phyloP scores from a whole-genome alignment of 177 flowering plant species.

The Vitis hybrid region DNA sequence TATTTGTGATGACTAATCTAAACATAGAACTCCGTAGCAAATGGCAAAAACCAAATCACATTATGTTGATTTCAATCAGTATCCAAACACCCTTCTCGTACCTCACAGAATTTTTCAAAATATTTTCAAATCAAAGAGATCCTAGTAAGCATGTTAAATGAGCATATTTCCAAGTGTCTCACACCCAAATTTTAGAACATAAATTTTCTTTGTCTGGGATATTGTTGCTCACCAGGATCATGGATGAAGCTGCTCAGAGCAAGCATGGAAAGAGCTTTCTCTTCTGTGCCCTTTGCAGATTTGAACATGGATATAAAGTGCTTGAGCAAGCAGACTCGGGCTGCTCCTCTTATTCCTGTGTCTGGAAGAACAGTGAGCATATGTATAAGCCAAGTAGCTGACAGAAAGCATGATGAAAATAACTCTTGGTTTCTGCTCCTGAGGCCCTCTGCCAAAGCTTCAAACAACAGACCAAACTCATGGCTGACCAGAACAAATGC shows the following conservation, averaged over 20 bases:
- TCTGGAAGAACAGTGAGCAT: conserved; percentile 74
- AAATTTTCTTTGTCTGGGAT: background rate
- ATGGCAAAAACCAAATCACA: background rate
- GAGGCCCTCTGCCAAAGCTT: conserved; percentile 76
- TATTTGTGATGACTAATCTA: background rate
- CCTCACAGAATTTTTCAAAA: background rate
- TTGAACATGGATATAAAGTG: conserved; percentile 56
- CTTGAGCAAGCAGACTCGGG: conserved; percentile 68
- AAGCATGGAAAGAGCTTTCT: conserved; percentile 67
- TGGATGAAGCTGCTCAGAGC: conserved; percentile 62
- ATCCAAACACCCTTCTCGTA: background rate
- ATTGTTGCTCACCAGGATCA: conserved; percentile 53
- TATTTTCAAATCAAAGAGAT: background rate
- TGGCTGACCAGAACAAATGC: conserved; percentile 71
- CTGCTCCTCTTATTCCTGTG: conserved; percentile 79
- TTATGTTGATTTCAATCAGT: background rate
- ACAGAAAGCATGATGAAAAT: conserved; percentile 56
- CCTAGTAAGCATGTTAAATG: background rate
- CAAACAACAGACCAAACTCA: conserved; percentile 83
- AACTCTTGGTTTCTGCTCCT: conserved; percentile 57
- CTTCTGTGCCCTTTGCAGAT: conserved; percentile 57
- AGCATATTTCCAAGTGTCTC: no score
- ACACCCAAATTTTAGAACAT: background rate
- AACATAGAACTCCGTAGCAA: background rate
- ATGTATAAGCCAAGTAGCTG: conserved; percentile 75